These are phyloP conservation scores for Trichoderma atrobrunneum DNA, from an alignment of 2,329 filamentous ascomycete genomes.

Conservation along the genomic window DNA sequence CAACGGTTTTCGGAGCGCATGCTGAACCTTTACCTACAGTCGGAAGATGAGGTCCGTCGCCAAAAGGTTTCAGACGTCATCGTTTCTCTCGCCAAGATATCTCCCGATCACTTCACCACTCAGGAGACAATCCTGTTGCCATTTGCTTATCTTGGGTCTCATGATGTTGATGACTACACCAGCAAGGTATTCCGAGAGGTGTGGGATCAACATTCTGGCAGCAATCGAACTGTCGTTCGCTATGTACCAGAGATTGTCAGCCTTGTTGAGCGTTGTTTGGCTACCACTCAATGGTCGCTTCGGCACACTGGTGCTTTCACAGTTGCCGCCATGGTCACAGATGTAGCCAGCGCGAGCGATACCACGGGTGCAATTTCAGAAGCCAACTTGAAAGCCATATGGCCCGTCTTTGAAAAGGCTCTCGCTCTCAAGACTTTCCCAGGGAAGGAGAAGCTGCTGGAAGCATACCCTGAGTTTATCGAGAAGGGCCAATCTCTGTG, in stretches of 20 bases:
- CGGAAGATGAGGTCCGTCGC: slow-evolving; percentile 73
- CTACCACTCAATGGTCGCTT: slow-evolving; percentile 82
- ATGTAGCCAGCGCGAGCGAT: slow-evolving; percentile 59
- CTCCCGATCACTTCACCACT: slow-evolving; percentile 81
- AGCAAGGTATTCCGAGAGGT: slow-evolving; percentile 77
- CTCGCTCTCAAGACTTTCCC: slow-evolving; percentile 87
- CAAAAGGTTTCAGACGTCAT: slow-evolving; percentile 80
- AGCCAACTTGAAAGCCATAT: slow-evolving; percentile 62
- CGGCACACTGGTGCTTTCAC: slow-evolving; percentile 85
- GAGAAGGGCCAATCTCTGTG: slow-evolving; percentile 60
- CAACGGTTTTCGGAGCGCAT: slow-evolving; percentile 51
- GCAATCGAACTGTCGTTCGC: slow-evolving; percentile 73
- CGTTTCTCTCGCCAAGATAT: slow-evolving; percentile 77
- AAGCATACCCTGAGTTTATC: slow-evolving; percentile 75
- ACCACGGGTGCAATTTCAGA: slow-evolving; percentile 58
- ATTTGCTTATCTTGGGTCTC: slow-evolving; percentile 82
- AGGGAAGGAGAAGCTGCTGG: slow-evolving; percentile 82
- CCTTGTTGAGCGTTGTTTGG: slow-evolving; percentile 65
- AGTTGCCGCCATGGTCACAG: slow-evolving; percentile 68
- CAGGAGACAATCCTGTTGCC: slow-evolving; percentile 75
- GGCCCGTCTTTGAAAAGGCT: slow-evolving; percentile 80
- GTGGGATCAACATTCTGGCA: slow-evolving; percentile 89
- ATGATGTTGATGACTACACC: slow-evolving; percentile 80
- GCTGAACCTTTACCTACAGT: slow-evolving; percentile 73
- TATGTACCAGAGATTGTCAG: slow-evolving; percentile 79